Percentiles rank a stretch among this genome's conserved stretches.
phyloP scores from a whole-genome alignment of 176 grass and related monocot genomes.

The Triticum aestivum region DNA sequence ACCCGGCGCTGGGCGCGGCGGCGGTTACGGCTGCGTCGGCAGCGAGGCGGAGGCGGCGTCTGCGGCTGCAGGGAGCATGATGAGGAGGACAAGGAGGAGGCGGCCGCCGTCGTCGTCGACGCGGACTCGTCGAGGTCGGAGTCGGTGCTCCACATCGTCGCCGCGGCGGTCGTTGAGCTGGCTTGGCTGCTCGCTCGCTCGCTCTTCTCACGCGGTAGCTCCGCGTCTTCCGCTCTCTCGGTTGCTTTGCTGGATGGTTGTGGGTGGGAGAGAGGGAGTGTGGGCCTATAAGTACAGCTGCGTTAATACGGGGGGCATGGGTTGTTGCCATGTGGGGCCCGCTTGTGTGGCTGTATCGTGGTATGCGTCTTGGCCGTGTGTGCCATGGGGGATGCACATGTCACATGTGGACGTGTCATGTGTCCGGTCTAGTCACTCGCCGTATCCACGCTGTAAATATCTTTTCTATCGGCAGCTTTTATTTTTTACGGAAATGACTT shows the following conservation, averaged over 20 bases:
- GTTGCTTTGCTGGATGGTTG: background rate
- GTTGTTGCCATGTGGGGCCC: background rate
- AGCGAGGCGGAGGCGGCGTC: background rate
- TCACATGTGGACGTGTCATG: background rate
- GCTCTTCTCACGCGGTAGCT: background rate
- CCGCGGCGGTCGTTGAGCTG: background rate
- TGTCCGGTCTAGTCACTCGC: background rate
- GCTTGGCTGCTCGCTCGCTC: background rate
- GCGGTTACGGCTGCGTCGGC: background rate
- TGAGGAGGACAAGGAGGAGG: background rate
- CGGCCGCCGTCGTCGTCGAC: background rate
- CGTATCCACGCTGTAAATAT: background rate
- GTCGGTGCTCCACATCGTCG: constrained; percentile 38
- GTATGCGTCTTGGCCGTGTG: background rate
- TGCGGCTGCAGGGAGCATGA: background rate
- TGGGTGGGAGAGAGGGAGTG: background rate
- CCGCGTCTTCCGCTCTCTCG: background rate
- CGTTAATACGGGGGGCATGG: background rate
- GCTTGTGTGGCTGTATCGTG: background rate
- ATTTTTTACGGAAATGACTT: too few species aligned
- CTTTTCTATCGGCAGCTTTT: background rate
- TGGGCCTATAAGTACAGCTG: constrained; percentile 24
- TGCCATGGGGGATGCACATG: constrained; percentile 16
- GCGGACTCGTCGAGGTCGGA: constrained; percentile 30
- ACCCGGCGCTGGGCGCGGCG: background rate